phyloP scores from a whole-genome alignment of 352 stramenopile genomes.

The Elongisporangium undulatum region DNA sequence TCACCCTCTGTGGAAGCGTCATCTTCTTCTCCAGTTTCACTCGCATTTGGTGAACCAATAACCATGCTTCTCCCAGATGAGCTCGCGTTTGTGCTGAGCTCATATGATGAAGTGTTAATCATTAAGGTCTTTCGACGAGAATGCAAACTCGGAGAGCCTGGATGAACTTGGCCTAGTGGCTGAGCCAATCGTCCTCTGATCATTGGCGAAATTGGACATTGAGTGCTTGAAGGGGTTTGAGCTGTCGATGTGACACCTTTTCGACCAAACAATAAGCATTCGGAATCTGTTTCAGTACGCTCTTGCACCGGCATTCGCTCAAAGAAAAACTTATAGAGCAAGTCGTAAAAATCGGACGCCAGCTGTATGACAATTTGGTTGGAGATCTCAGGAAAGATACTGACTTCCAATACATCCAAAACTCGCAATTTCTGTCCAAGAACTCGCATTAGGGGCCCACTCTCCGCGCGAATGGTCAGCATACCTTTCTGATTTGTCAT shows the following conservation, averaged over 20 bases:
- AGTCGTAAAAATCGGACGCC: constrained; percentile 73
- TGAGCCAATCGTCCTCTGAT: background rate
- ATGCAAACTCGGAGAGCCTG: background rate
- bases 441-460: constrained; percentile 55
- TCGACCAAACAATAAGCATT: constrained; percentile 59
- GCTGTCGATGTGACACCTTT: constrained; percentile 14
- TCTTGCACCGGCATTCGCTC: constrained; percentile 24
- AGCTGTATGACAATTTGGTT: constrained; percentile 87
- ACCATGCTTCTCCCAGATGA: background rate
- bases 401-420: constrained; percentile 74
- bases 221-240: background rate
- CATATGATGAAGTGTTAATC: constrained; percentile 3
- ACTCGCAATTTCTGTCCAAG: constrained; percentile 68
- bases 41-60: background rate
- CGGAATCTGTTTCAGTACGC: constrained; percentile 28
- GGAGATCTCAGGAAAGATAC: constrained; percentile 74
- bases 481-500: constrained; percentile 60
- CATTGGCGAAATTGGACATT: background rate
- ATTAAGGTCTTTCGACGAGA: constrained; percentile 6
- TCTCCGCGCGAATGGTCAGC: constrained; percentile 71
- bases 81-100: background rate
- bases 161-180: background rate
- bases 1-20: constrained; percentile 47
- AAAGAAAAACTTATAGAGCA: constrained; percentile 87
- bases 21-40: constrained; percentile 30